Percentiles rank a stretch among this genome's conserved stretches.
Conservation (phyloP, 139 green algal species). For the Microglena sp. region DNA sequence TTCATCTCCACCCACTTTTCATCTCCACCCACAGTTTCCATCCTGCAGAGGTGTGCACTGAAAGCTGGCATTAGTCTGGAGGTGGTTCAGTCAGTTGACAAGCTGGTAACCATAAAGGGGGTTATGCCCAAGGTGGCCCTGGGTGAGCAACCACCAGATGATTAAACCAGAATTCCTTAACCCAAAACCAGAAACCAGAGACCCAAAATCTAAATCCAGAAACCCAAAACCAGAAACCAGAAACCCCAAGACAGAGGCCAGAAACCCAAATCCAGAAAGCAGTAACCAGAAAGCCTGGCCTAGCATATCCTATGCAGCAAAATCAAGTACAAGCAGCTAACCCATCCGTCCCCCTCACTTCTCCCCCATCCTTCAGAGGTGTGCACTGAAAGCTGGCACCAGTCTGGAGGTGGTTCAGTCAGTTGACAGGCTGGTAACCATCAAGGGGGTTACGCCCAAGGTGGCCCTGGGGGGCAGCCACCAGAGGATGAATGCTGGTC, state of each 20-base stretch:
- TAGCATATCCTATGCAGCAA: too few species aligned
- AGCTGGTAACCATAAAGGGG: neutral
- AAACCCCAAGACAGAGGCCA: too few species aligned
- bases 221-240: too few species aligned
- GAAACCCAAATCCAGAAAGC: too few species aligned
- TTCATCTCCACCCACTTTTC: too few species aligned
- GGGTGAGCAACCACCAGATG: slow-evolving; percentile 57
- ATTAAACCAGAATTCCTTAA: too few species aligned
- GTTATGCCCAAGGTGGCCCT: neutral
- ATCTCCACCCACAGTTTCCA: too few species aligned
- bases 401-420: neutral
- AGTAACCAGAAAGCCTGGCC: too few species aligned
- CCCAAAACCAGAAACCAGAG: too few species aligned
- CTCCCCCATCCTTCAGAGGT: neutral
- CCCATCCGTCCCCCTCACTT: too few species aligned
- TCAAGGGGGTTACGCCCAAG: neutral
- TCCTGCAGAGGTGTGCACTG: neutral
- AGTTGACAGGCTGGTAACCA: neutral
- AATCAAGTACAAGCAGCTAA: too few species aligned
- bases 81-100: neutral
- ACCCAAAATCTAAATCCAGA: too few species aligned
- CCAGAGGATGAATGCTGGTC: slow-evolving; percentile 74
- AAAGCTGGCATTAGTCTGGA: neutral
- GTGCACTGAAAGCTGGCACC: neutral
- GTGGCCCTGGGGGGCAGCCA: slow-evolving; percentile 33